Conservation (phyloP, 139 green algal genomes). For the Chlorella sp. region DNA sequence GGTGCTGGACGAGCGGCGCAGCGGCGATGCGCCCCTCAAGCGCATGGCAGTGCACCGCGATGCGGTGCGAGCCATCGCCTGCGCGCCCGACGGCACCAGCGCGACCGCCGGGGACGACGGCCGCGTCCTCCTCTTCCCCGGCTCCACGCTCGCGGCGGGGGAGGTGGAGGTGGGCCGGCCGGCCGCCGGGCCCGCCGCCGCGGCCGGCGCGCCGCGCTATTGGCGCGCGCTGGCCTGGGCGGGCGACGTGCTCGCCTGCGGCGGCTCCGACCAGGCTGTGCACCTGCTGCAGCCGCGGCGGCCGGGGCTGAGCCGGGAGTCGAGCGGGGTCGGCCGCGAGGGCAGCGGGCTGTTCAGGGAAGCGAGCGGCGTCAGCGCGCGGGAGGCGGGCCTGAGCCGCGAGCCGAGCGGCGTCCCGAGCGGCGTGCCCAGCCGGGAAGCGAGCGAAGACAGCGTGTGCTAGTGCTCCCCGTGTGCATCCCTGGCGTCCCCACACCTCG, state of each 20-base stretch:
- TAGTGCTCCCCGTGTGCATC: too few species aligned
- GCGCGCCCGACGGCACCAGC: neutral
- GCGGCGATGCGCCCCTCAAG: neutral
- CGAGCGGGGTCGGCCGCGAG: too few species aligned
- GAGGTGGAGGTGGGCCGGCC: too few species aligned
- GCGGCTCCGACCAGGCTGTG: conserved; percentile 8
- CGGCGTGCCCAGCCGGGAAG: too few species aligned
- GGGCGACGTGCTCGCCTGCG: neutral
- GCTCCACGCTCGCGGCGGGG: neutral
- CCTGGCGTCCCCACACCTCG: too few species aligned
- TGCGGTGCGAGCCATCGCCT: conserved; percentile 19
- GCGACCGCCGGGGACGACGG: conserved; percentile 14
- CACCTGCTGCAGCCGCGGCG: neutral
- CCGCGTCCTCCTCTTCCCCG: neutral
- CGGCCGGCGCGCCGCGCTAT: conserved; percentile 6
- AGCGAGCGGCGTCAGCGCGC: too few species aligned
- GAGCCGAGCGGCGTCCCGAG: too few species aligned
- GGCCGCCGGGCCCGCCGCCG: neutral
- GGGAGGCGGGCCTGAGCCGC: too few species aligned
- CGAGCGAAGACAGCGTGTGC: too few species aligned
- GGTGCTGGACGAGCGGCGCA: conserved; percentile 6
- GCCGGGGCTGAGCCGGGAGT: too few species aligned
- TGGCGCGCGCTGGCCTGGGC: conserved; percentile 6
- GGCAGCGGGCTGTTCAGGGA: too few species aligned
- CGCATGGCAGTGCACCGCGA: conserved; percentile 5